phyloP scores from a whole-genome alignment of 306 rosid species.

The Prunus armeniaca region DNA sequence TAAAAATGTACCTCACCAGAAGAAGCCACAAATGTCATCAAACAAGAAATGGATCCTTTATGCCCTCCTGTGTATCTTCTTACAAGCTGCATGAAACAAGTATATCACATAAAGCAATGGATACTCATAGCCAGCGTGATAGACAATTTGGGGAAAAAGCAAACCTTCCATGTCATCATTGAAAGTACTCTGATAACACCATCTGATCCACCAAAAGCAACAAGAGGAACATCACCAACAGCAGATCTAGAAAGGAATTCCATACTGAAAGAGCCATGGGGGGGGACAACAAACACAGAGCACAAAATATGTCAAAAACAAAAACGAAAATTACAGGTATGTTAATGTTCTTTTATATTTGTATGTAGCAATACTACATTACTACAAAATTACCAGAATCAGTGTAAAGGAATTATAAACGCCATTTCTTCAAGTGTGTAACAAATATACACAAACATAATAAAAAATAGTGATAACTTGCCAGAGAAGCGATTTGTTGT shows the following conservation, averaged over 20 bases:
- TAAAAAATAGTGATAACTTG: constrained; percentile 32
- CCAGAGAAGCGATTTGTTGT: constrained; percentile 93
- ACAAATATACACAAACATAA: background rate
- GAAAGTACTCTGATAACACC: constrained; percentile 98
- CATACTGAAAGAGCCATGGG: constrained; percentile 67
- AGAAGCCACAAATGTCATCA: constrained; percentile 90
- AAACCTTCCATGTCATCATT: constrained; percentile 98
- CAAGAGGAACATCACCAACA: constrained; percentile 88
- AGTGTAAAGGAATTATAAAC: background rate
- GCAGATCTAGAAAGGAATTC: constrained; percentile 91
- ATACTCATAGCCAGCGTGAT: constrained; percentile 10
- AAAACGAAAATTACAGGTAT: background rate
- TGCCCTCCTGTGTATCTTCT: constrained; percentile 96
- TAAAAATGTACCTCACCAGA: constrained; percentile 84
- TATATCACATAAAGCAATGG: constrained; percentile 26
- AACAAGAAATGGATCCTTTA: constrained; percentile 93
- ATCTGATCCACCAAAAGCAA: constrained; percentile 97
- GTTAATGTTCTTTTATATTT: constrained; percentile 1
- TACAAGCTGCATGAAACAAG: constrained; percentile 67
- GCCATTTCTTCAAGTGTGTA: constrained; percentile 1
- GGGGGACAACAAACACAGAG: constrained; percentile 18
- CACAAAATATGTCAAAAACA: background rate
- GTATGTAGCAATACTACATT: background rate
- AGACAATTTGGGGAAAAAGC: constrained; percentile 32
- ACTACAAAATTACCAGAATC: background rate